Conservation (phyloP, 2,329 filamentous ascomycete species). For the Fusarium sp. region DNA sequence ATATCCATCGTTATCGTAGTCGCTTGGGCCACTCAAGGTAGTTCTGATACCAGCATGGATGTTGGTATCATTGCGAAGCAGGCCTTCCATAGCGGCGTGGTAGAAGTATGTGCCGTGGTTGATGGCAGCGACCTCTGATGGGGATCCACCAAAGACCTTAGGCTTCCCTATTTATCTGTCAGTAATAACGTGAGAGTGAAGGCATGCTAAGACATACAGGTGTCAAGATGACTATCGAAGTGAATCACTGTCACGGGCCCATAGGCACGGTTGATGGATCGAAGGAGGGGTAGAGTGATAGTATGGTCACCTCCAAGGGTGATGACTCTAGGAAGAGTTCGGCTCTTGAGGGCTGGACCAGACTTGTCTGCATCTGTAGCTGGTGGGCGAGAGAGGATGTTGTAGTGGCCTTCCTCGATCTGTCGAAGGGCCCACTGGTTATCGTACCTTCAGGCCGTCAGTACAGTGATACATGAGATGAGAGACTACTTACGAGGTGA, state of each 20-base stretch:
- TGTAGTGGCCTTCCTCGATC: conserved; percentile 86
- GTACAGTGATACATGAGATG: rapidly evolving
- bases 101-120: conserved; percentile 94
- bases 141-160: conserved; percentile 87
- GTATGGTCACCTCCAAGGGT: conserved; percentile 76
- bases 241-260: conserved; percentile 71
- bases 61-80: conserved; percentile 83
- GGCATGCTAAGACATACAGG: conserved; percentile 57
- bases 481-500: conserved; percentile 73
- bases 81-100: conserved; percentile 80
- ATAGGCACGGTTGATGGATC: conserved; percentile 69
- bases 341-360: conserved; percentile 77
- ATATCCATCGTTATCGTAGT: conserved; percentile 76
- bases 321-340: conserved; percentile 82
- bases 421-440: conserved; percentile 84
- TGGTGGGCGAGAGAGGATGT: conserved; percentile 76
- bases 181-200: rapidly evolving
- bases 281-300: conserved; percentile 68
- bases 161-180: conserved; percentile 68
- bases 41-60: conserved; percentile 90
- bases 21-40: conserved; percentile 74
- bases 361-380: conserved; percentile 73
- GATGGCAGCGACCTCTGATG: conserved; percentile 78
- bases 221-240: conserved; percentile 74
- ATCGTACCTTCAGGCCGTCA: conserved; percentile 69